Evolutionary conservation across 495 filamentous ascomycete species (phyloP), one percentile per base, ranked within the genome.

Genomic region (Paragyromitra xinjiangensis): DNA sequence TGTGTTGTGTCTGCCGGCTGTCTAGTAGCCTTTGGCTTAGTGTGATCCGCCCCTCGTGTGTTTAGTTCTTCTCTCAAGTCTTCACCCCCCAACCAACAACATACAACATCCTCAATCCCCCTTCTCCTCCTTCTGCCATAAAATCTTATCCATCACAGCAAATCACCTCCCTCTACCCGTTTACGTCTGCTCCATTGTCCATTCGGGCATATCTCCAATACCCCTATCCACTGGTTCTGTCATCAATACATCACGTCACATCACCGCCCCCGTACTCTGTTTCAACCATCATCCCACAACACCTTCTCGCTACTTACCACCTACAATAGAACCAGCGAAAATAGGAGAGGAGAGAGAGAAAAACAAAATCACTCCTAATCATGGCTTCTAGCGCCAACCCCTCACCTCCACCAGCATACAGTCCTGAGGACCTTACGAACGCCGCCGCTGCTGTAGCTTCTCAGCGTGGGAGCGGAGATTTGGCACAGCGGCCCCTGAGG

Each of bases 371-470:
- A 61, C 26, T 44, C 73, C 6, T 9, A 16, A 63, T 39, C 5
- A 79, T 78, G 77, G 75, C 74, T 48, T 78, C 74, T 2, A 67
- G 26, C 34, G 50, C 63, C 51, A 77, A 58, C 7, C 59, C 26
- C 12, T 55, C 68, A 12, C 67, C 71, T 12, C 53, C 71, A 37
- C 71, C 50, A 19, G 4, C 61, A 12, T 73, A 67, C 61, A 62
- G 58, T 37, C 40, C 61, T 24, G 69, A 79, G 40, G 77, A 79
- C 58, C 67, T 78, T 22, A 12, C 42, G 22, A 71, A 55, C 65
- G 77, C 73, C 19, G 73, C 76, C 4, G 77, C 73, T 24, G 75
- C 50, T 42, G 67, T 79, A 56, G 77, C 75, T 37, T 72, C 74
- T n/a, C 66, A 73, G 55, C 66, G 19, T 19, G 29, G 59, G 50